These are phyloP conservation scores for Rhynchosporium graminicola DNA, from an alignment of 2,329 filamentous ascomycete species.

Conservation along the genomic window DNA sequence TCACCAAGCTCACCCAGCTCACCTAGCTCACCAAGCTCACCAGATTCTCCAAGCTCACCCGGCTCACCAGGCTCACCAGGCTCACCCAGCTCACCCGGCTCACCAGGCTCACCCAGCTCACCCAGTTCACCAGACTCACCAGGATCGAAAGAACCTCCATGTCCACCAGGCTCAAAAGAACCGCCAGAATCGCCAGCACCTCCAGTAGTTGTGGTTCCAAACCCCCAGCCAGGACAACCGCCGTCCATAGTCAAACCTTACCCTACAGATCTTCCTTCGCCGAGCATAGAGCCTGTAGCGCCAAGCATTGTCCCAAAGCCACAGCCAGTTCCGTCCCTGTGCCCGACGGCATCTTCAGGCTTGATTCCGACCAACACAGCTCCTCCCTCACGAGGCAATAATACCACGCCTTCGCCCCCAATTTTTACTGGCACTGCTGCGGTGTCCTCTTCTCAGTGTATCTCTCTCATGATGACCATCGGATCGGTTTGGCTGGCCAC, in stretches of 20 bases:
- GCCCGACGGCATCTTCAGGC: neutral
- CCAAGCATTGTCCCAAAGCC: conserved; percentile 2
- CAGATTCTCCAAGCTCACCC: no score
- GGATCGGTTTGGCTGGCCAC: neutral
- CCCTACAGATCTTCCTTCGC: neutral
- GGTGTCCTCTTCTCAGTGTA: neutral
- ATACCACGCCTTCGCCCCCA: neutral
- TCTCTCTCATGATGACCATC: neutral
- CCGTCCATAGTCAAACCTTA: neutral
- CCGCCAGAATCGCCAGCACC: no score
- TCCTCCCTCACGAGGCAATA: conserved; percentile 12
- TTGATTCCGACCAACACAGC: conserved; percentile 3
- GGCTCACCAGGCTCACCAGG: no score
- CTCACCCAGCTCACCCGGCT: no score
- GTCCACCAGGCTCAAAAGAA: no score
- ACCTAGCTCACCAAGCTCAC: no score
- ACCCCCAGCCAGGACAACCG: no score
- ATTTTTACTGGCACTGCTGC: conserved; percentile 13
- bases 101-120: no score
- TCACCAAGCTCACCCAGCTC: no score
- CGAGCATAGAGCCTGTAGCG: conserved; percentile 10
- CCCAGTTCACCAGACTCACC: no score
- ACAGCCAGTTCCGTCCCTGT: neutral
- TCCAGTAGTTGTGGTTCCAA: no score
- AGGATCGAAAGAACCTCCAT: no score